Evolutionary conservation across 148 eudicot genomes (phyloP).

Genomic region (Camellia japonica): DNA sequence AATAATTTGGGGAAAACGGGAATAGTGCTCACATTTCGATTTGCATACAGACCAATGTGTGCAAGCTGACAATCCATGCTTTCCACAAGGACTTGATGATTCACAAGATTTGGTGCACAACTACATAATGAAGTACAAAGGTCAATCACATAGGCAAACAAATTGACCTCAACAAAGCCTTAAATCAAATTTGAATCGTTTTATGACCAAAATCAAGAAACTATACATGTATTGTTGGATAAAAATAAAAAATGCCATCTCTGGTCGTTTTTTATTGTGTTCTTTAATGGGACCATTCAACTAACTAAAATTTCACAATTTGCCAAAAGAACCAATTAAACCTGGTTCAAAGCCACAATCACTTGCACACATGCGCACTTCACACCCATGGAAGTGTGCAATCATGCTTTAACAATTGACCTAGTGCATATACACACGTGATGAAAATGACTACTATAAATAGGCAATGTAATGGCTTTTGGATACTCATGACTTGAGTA

Average conservation of each 20-base stretch:
- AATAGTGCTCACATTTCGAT: conserved; percentile 65
- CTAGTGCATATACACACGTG: too few relatives aligned
- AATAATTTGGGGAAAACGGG: conserved; percentile 6
- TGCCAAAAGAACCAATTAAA: neutral
- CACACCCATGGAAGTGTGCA: too few relatives aligned
- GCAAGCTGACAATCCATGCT: conserved; percentile 81
- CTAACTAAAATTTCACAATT: neutral
- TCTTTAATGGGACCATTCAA: neutral
- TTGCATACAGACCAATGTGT: conserved; percentile 83
- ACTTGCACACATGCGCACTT: too few relatives aligned
- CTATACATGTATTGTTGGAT: neutral
- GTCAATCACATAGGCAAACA: neutral
- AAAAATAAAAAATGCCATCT: neutral
- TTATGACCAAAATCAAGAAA: neutral
- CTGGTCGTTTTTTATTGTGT: neutral
- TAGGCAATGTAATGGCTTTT: too few relatives aligned
- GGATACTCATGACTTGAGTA: too few relatives aligned
- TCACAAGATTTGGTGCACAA: conserved; percentile 89
- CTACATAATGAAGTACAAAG: conserved; percentile 31
- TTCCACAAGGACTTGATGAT: conserved; percentile 84
- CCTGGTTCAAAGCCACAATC: too few relatives aligned
- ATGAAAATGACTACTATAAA: too few relatives aligned
- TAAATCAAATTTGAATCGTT: neutral
- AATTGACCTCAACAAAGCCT: neutral
- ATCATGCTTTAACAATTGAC: too few relatives aligned